These are phyloP conservation scores for Scutellaria baicalensis DNA, from an alignment of 257 asterid genomes.

Conservation along the genomic window DNA sequence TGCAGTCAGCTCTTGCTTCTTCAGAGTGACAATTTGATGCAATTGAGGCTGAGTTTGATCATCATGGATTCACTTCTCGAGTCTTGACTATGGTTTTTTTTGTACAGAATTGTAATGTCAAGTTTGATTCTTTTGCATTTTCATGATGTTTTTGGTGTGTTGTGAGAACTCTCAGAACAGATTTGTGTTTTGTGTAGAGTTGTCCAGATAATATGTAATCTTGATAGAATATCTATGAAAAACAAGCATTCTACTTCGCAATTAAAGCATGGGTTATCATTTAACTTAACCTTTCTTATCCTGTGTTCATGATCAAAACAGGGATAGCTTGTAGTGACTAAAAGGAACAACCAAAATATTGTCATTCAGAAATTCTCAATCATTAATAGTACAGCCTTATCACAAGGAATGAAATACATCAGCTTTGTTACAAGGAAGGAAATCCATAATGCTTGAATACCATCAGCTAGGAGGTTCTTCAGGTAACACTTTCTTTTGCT, in stretches of 20 bases:
- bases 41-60: neutral
- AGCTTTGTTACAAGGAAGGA: constrained; percentile 5
- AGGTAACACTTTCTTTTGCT: neutral
- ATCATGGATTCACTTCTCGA: neutral
- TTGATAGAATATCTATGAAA: neutral
- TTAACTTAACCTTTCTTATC: neutral
- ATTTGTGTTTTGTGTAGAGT: neutral
- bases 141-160: constrained; percentile 1
- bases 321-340: neutral
- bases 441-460: neutral
- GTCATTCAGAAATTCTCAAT: neutral
- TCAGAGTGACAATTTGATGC: constrained; percentile 33
- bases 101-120: neutral
- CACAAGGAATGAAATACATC: neutral
- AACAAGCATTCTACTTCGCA: neutral
- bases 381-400: neutral
- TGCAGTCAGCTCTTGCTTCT: constrained; percentile 96
- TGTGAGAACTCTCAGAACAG: neutral
- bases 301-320: neutral
- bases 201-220: neutral
- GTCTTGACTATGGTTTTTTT: neutral
- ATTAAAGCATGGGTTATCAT: neutral
- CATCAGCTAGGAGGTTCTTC: neutral
- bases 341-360: neutral
- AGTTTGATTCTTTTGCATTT: neutral